Evolutionary conservation across 129 eudicot genomes (phyloP).

Genomic region (Pseudognaphalium luteoalbum): DNA sequence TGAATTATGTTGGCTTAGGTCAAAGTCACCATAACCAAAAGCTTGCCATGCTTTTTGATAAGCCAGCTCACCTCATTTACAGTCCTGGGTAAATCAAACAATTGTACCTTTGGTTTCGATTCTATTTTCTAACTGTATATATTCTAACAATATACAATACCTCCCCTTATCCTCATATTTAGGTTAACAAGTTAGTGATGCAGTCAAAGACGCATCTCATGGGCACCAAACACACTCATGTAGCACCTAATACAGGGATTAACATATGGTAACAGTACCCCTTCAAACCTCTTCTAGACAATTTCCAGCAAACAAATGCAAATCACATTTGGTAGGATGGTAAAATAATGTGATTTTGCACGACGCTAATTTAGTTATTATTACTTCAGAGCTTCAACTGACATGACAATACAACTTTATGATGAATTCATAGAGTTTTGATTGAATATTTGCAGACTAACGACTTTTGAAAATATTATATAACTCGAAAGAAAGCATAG

Average conservation of each 20-base stretch:
- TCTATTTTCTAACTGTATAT: not conserved
- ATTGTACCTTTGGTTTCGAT: not conserved
- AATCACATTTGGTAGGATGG: not conserved
- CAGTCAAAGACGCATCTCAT: no score
- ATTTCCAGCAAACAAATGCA: no score
- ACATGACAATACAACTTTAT: not conserved
- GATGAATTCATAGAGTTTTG: not conserved
- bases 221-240: no score
- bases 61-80: not conserved
- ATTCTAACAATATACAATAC: no score
- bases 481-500: not conserved
- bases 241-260: no score
- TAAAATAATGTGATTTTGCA: not conserved
- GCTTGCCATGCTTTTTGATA: not conserved
- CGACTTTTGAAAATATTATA: not conserved
- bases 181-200: no score
- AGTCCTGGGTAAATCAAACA: not conserved
- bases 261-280: no score
- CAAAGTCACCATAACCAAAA: not conserved
- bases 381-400: not conserved
- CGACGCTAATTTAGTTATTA: not conserved
- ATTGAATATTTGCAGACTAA: not conserved
- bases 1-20: not conserved
- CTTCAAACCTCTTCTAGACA: no score
- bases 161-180: no score